Conservation (phyloP, 345 rosid species). For the Eucalyptus cloeziana region DNA sequence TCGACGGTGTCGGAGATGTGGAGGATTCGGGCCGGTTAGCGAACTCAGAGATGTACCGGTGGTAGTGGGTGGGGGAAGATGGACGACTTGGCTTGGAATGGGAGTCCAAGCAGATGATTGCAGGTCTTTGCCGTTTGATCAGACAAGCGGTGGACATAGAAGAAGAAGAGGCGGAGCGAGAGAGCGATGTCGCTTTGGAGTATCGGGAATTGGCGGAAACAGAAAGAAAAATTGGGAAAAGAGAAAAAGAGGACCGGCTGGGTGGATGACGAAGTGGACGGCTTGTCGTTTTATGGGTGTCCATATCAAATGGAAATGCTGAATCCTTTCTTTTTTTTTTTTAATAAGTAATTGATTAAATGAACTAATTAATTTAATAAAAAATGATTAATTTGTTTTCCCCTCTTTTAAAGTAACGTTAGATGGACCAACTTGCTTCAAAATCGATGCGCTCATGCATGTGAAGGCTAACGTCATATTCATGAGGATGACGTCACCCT, state of each 20-base stretch:
- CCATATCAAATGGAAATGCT: too few species aligned
- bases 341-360: too few species aligned
- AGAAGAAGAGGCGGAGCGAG: background rate
- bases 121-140: constrained; percentile 21
- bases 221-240: too few species aligned
- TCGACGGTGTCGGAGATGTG: background rate
- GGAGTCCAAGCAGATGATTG: constrained; percentile 43
- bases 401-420: rapidly evolving
- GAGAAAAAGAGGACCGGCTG: too few species aligned
- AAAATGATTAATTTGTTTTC: too few species aligned
- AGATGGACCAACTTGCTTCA: rapidly evolving
- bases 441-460: too few species aligned
- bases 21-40: rapidly evolving
- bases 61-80: constrained; percentile 30
- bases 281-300: too few species aligned
- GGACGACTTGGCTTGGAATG: constrained; percentile 63
- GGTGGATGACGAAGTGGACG: too few species aligned
- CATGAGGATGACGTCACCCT: rapidly evolving
- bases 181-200: background rate
- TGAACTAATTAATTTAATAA: too few species aligned
- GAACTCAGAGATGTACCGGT: rapidly evolving
- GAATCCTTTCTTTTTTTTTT: too few species aligned
- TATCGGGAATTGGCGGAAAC: too few species aligned
- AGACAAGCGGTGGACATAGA: background rate
- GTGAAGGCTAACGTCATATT: rapidly evolving